Evolutionary conservation across 2,329 filamentous ascomycete genomes (phyloP), one percentile per base, ranked within the genome.

Genomic region (Botrytis fragariae): DNA sequence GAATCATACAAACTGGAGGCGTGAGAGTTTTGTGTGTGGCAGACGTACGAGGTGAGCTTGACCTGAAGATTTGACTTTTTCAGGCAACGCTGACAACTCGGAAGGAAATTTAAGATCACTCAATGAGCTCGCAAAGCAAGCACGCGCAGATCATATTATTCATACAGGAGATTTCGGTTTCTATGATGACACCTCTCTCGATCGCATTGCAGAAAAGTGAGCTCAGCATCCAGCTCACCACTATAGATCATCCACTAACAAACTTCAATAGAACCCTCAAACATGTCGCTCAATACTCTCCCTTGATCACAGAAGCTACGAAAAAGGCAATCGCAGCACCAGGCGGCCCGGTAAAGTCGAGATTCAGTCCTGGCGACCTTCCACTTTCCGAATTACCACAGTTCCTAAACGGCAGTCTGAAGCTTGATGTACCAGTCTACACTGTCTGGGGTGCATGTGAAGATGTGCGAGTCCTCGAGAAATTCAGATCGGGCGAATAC

Each of bases 81-180:
- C 59, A 63, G 59, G 39, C 42, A 37, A 73, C 71, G 74, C 78
- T 81, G 75, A 81, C 78, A 72, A 32, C 35, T 37, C 63, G 14
- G 78, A 69, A 99, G 96, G 96, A 84, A 98, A 98, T 83, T 87
- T 99, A 78, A 91, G 92, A 84, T 98, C 96, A 77, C 87, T 99
- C 80, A 99, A 99, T 85, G 95, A 98, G 75, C 91, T 99, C 75
- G 96, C 96, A 77, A 97, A 93, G 84, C 93, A 96, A 82, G 95
- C 96, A 76, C 93, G 93, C 82, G 96, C 96, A 79, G 94, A 98
- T 84, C 94, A 98, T 85, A 97, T 99, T 83, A 94, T 99, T 81
- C 96, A 99, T 84, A 99, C 96, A 32, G 96, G 96, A 83, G 96
- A 99, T 83, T 99, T 99, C 82, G 96, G 96, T 76, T 99, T 99